Conservation (phyloP, 2,329 filamentous ascomycete species). For the Fusarium veterinarium region DNA sequence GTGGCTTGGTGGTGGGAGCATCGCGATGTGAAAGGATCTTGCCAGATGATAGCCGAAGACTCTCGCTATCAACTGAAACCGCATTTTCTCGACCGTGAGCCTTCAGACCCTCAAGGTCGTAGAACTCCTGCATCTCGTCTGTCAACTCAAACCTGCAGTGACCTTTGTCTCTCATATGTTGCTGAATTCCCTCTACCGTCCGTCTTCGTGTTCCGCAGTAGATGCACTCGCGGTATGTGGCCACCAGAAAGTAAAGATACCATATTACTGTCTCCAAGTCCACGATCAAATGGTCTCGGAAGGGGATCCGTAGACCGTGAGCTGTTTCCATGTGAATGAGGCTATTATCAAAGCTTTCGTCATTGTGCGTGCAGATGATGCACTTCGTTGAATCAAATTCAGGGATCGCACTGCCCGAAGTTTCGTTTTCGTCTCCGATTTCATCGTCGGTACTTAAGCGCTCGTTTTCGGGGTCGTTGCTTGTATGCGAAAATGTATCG, state of each 20-base stretch:
- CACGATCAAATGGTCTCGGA: conserved; percentile 53
- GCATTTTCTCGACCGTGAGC: not conserved
- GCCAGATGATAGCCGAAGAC: conserved; percentile 30
- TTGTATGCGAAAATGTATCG: not conserved
- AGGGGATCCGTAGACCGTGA: conserved; percentile 60
- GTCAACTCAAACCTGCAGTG: conserved; percentile 59
- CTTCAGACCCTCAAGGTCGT: conserved; percentile 42
- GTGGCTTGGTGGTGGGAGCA: not conserved
- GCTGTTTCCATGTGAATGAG: conserved; percentile 60
- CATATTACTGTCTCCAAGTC: conserved; percentile 60
- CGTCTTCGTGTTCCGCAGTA: conserved; percentile 58
- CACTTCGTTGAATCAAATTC: conserved; percentile 50
- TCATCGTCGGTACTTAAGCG: not conserved
- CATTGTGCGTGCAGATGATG: conserved; percentile 55
- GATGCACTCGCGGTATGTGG: conserved; percentile 61
- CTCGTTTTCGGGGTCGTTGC: not conserved
- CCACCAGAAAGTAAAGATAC: conserved; percentile 62
- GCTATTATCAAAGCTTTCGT: conserved; percentile 50
- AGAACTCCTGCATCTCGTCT: conserved; percentile 54
- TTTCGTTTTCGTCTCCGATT: not conserved
- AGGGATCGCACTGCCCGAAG: not conserved
- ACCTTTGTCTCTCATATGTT: conserved; percentile 62
- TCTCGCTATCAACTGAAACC: not conserved
- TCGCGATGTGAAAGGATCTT: conserved; percentile 35
- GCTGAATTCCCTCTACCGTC: conserved; percentile 58